Evolutionary conservation across 148 eudicot genomes (phyloP).

Genomic region (Rhododendron henanense): DNA sequence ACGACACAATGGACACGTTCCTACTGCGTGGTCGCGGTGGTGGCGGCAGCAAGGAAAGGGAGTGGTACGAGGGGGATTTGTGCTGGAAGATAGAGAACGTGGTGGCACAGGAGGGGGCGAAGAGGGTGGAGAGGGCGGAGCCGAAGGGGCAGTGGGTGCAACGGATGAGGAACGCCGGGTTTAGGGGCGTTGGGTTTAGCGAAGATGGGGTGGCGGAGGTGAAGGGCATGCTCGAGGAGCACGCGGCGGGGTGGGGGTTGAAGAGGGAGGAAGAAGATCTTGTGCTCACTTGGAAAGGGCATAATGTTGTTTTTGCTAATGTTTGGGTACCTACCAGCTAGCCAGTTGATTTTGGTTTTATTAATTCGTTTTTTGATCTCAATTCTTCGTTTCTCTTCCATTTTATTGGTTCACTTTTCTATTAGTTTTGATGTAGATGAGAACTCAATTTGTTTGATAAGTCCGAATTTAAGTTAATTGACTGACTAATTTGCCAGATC

Average conservation of each 20-base stretch:
- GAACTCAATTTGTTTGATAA: background rate
- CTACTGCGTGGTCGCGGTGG: constrained; percentile 23
- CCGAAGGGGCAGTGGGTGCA: constrained; percentile 57
- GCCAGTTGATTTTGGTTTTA: background rate
- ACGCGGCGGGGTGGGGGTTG: constrained; percentile 92
- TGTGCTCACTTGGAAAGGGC: constrained; percentile 96
- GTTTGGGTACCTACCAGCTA: constrained; percentile 53
- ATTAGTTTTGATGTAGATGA: background rate
- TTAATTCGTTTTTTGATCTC: background rate
- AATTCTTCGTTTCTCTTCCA: background rate
- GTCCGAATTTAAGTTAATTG: background rate
- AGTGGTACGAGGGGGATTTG: constrained; percentile 86
- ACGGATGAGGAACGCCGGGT: constrained; percentile 57
- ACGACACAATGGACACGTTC: constrained; percentile 83
- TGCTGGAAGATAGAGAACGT: constrained; percentile 90
- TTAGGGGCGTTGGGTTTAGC: constrained; percentile 40
- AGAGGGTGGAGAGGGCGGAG: constrained; percentile 78
- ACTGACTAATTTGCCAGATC: too few relatives aligned
- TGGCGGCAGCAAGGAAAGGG: constrained; percentile 44
- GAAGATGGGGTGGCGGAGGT: constrained; percentile 64
- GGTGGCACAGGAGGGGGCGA: constrained; percentile 58
- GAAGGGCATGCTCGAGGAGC: constrained; percentile 78
- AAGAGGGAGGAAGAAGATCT: constrained; percentile 84
- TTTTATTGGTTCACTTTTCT: background rate
- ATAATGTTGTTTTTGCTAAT: constrained; percentile 87